Evolutionary conservation across 2,329 filamentous ascomycete genomes (phyloP).

Genomic region (Aspergillus pseudoterreus): DNA sequence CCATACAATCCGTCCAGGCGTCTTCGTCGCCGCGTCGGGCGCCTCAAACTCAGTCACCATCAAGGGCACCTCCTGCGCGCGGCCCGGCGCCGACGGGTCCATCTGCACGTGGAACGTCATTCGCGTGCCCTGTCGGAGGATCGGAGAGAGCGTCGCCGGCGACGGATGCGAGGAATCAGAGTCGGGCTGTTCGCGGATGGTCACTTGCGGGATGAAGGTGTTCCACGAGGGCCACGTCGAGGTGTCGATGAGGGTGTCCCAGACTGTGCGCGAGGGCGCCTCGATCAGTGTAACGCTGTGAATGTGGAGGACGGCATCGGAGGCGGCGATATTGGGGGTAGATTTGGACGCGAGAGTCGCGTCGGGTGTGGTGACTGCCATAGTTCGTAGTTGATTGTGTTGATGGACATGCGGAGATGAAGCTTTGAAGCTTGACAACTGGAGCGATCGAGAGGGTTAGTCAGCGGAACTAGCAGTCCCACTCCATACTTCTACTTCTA

Average conservation of each 20-base stretch:
- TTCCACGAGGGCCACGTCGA: conserved; percentile 48
- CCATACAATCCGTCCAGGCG: conserved; percentile 27
- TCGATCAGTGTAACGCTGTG: conserved; percentile 36
- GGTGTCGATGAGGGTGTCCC: conserved; percentile 42
- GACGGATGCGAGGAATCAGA: conserved; percentile 8
- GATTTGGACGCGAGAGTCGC: conserved; percentile 6
- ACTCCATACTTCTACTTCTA: neutral
- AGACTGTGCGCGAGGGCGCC: conserved; percentile 41
- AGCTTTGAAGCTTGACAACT: no score
- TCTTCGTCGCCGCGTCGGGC: conserved; percentile 17
- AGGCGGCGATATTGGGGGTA: conserved; percentile 28
- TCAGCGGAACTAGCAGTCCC: neutral
- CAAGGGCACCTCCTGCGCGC: conserved; percentile 21
- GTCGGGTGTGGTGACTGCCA: neutral
- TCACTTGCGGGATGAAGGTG: conserved; percentile 43
- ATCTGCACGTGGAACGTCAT: conserved; percentile 45
- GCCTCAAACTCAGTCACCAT: conserved; percentile 33
- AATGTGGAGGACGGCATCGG: conserved; percentile 27
- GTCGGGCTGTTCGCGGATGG: conserved; percentile 41
- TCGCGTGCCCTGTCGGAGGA: conserved; percentile 38
- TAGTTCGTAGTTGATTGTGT: neutral
- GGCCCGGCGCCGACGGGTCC: conserved; percentile 27
- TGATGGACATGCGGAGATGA: neutral
- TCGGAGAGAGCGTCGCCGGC: conserved; percentile 16
- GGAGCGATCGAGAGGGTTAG: neutral